phyloP scores from a whole-genome alignment of 1,139 yeast species.

The Saccharomyces hybrid region DNA sequence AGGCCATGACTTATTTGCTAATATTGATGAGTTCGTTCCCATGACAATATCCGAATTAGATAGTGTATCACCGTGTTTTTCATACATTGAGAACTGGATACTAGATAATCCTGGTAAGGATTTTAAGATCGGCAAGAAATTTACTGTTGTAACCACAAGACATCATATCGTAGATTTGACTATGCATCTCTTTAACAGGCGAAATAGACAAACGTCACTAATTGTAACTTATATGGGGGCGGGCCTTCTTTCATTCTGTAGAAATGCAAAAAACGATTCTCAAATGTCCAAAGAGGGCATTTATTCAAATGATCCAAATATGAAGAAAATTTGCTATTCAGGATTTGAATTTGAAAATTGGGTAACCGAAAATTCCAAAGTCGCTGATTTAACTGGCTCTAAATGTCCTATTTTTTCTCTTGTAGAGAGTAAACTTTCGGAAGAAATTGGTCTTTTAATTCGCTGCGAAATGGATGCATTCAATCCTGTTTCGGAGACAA shows the following conservation, averaged over 20 bases:
- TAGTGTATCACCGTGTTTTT: constrained; percentile 17
- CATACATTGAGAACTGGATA: constrained; percentile 15
- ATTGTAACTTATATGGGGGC: constrained; percentile 14
- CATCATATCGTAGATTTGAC: constrained; percentile 26
- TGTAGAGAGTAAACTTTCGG: constrained; percentile 19
- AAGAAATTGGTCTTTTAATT: constrained; percentile 17
- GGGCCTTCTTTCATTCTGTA: constrained; percentile 17
- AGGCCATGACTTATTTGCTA: constrained; percentile 19
- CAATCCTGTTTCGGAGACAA: constrained; percentile 14
- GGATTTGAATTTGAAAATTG: constrained; percentile 30
- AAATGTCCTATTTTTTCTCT: constrained; percentile 18
- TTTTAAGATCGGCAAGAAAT: constrained; percentile 9
- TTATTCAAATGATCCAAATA: constrained; percentile 8
- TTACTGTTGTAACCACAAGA: constrained; percentile 23
- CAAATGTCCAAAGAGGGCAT: constrained; percentile 6
- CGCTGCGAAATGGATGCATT: constrained; percentile 30
- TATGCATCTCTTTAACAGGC: constrained; percentile 19
- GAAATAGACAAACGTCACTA: constrained; percentile 7
- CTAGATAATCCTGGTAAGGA: constrained; percentile 1
- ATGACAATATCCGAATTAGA: constrained; percentile 18
- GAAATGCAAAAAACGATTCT: constrained; percentile 7
- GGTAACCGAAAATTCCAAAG: constrained; percentile 9
- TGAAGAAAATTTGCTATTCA: constrained; percentile 21
- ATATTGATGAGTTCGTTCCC: constrained; percentile 16
- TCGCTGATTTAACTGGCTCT: not conserved